Percentiles rank a stretch among this genome's conserved stretches.
Conservation (phyloP, 495 filamentous ascomycete genomes). For the Aspergillus coremiiformis region DNA sequence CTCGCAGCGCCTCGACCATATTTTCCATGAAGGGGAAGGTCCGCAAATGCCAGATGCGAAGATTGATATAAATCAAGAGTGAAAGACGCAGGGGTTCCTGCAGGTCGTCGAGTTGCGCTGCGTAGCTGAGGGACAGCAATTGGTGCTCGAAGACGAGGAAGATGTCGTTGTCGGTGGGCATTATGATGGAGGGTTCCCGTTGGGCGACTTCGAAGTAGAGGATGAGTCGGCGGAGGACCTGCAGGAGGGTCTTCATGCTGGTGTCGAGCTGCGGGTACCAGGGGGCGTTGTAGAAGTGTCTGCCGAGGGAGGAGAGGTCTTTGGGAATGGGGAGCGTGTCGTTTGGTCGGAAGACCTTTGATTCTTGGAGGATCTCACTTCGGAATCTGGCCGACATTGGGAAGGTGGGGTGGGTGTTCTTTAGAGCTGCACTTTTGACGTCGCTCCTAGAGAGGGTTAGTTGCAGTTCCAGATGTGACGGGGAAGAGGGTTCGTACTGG, state of each 20-base stretch:
- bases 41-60: constrained; percentile 5
- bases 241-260: neutral
- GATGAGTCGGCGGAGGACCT: neutral
- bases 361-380: constrained; percentile 1
- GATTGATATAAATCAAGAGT: constrained; percentile 1
- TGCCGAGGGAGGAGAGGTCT: neutral
- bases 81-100: constrained; percentile 2
- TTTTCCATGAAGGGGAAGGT: neutral
- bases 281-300: neutral
- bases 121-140: neutral
- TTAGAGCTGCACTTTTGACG: neutral
- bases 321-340: neutral
- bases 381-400: constrained; percentile 1
- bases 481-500: neutral
- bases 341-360: neutral
- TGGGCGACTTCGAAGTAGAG: neutral
- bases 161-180: constrained; percentile 5
- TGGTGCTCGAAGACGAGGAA: constrained; percentile 3
- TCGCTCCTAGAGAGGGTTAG: neutral
- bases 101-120: neutral
- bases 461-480: neutral
- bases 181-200: neutral
- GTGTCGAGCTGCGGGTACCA: constrained; percentile 1
- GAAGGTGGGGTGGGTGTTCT: neutral
- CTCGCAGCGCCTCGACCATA: neutral